Base-by-base conservation (phyloP, 345 rosid species). In the Citropsis articulata region DNA sequence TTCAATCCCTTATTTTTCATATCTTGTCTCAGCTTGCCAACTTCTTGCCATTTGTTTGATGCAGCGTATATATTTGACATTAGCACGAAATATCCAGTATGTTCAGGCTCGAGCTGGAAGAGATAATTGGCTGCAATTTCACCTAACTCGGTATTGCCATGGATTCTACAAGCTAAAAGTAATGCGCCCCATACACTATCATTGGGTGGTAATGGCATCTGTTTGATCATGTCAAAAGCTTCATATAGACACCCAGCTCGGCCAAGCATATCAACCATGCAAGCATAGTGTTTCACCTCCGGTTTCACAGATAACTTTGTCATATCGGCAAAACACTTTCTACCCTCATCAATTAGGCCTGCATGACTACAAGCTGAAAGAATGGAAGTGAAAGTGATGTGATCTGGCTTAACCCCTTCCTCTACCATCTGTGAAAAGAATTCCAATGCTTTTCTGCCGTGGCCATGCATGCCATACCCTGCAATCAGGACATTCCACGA, bases 211-310 rank as follows among this genome's bases (percentile, higher is more conserved):
- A 74, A 73, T 9, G 91, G 88, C 93, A 91, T 91, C 72, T 78
- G 81, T 67, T 83, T 79, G 45, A 88, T 86, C 69, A 87, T 71
- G 76, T 68, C 85, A 77, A 83, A 85, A 36, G 95, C 91, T 77
- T 88, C 87, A 3, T 76, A 64, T 63, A 89, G 77, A 60, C 78
- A 80, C 74, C 91, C 91, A 21, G 88, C 90, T 78, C 90, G 86
- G 33, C 95, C 91, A 57, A 89, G 87, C 84, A 91, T 84, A 78
- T 89, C 93, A 28, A 87, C 91, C 90, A 89, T 82, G 79, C 92
- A 89, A 82, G 91, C 86, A 78, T 80, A 89, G 80, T 91, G 90
- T 71, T 88, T 87, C 35, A 66, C 75, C 69, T 82, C 81, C 9
- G 80, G 87, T 40, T 72, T 80, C 38, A 85, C 80, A 12, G 82